Base-by-base conservation (phyloP, 192 early-diverging fungal species). In the Entomortierella chlamydospora region DNA sequence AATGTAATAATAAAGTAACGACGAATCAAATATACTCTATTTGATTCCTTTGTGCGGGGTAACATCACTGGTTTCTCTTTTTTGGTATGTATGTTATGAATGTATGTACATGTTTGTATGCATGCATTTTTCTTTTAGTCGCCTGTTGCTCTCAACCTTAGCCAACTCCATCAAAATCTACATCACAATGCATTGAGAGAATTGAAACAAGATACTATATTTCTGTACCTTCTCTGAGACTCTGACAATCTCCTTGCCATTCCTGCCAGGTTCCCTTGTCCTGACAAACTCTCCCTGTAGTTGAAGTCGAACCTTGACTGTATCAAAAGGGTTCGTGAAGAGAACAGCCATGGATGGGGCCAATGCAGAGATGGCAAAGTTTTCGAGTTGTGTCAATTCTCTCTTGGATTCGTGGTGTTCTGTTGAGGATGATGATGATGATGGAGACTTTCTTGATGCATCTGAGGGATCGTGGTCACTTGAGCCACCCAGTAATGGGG, bases 251-350 rank as follows among this genome's bases (percentile, higher is more conserved):
- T 80, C 77, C 11, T 79, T 79, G 53, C 76, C 68, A 42, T 80
- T 73, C 30, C 74, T 69, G 59, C 76, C 68, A 2, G 70, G 57
- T 37, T 80, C 76, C 45, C 72, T 79, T 7, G 67, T 73, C 61
- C 77, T 76, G 53, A 83, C 67, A 39, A 81, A 70, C 61, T 90
- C 89, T n/a, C 89, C 90, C 68, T 92, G 91, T 28, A 92, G 83
- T 54, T 92, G 91, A 12, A 92, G 80, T 8, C 91, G 84, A 50
- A 92, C 89, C 85, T 93, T 92, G 76, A 90, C 92, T 49, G 92
- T 93, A 57, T 93, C 92, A 64, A 93, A 93, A 1, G 92, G 92
- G 81, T 91, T 91, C 52, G 92, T 93, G 72, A 93, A 93, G 54
- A 93, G 78, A 28, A 91, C 90, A 15, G 92, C 92, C 58, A 85